These are phyloP conservation scores for Mucuna pruriens DNA, from an alignment of 306 rosid genomes.

Conservation along the genomic window DNA sequence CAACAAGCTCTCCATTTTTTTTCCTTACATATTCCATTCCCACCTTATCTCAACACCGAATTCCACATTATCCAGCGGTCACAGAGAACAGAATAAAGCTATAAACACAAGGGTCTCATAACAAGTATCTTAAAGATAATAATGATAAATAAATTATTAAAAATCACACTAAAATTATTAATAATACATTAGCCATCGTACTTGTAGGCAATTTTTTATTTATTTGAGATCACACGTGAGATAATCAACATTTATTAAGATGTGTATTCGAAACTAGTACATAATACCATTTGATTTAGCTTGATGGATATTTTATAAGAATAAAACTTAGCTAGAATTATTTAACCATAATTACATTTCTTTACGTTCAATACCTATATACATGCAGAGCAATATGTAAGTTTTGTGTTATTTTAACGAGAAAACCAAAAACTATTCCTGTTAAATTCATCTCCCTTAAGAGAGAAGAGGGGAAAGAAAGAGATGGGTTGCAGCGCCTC, in stretches of 20 bases:
- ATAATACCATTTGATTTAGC: too few relatives aligned
- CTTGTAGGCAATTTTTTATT: too few relatives aligned
- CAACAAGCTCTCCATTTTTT: constrained; percentile 40
- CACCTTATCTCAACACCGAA: constrained; percentile 44
- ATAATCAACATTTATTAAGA: too few relatives aligned
- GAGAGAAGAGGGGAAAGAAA: constrained; percentile 29
- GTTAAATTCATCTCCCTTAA: constrained; percentile 15
- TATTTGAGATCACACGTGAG: too few relatives aligned
- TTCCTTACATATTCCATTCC: constrained; percentile 51
- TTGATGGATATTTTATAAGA: too few relatives aligned
- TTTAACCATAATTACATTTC: too few relatives aligned
- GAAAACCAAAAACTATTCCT: constrained; percentile 18
- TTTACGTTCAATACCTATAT: too few relatives aligned
- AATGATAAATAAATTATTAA: too few relatives aligned
- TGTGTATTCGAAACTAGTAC: too few relatives aligned
- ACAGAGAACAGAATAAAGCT: constrained; percentile 60
- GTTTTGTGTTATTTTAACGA: neutral
- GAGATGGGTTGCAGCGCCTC: constrained; percentile 64
- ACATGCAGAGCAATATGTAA: too few relatives aligned
- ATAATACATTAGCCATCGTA: neutral
- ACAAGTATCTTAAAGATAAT: neutral
- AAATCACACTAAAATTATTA: too few relatives aligned
- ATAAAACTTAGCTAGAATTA: too few relatives aligned
- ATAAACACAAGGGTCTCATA: neutral
- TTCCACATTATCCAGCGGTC: constrained; percentile 10